phyloP scores from a whole-genome alignment of 768 basidiomycete genomes.

The Kwoniella shandongensis region DNA sequence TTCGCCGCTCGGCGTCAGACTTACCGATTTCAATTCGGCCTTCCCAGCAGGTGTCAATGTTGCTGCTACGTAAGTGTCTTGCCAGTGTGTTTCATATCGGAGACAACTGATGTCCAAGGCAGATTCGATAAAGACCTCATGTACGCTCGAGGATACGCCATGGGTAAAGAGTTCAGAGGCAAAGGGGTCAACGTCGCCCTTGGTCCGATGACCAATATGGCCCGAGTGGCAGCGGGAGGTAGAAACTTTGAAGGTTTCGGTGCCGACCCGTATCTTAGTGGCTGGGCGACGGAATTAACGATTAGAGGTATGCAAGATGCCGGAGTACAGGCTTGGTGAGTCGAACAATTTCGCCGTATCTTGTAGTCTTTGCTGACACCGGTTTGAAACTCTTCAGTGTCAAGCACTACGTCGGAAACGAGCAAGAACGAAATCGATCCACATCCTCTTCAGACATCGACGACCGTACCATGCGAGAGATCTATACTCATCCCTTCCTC shows the following conservation, averaged over 20 bases:
- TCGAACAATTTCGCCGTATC: neutral
- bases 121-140: conserved; percentile 75
- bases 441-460: conserved; percentile 66
- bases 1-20: conserved; percentile 75
- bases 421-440: conserved; percentile 56
- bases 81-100: neutral
- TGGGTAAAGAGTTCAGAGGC: conserved; percentile 77
- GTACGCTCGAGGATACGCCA: conserved; percentile 69
- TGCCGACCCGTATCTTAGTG: conserved; percentile 81
- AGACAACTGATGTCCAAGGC: neutral
- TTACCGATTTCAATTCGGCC: conserved; percentile 68
- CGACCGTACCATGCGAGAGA: conserved; percentile 65
- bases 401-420: conserved; percentile 54
- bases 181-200: conserved; percentile 78
- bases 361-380: neutral
- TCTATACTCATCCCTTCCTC: conserved; percentile 53
- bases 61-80: conserved; percentile 67
- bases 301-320: conserved; percentile 72
- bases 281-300: conserved; percentile 68
- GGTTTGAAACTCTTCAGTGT: conserved; percentile 19
- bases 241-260: conserved; percentile 95
- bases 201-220: conserved; percentile 84
- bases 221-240: conserved; percentile 67
- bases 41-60: conserved; percentile 84
- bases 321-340: conserved; percentile 59